Evolutionary conservation across 257 asterid species (phyloP).

Genomic region (Solanum piurae): DNA sequence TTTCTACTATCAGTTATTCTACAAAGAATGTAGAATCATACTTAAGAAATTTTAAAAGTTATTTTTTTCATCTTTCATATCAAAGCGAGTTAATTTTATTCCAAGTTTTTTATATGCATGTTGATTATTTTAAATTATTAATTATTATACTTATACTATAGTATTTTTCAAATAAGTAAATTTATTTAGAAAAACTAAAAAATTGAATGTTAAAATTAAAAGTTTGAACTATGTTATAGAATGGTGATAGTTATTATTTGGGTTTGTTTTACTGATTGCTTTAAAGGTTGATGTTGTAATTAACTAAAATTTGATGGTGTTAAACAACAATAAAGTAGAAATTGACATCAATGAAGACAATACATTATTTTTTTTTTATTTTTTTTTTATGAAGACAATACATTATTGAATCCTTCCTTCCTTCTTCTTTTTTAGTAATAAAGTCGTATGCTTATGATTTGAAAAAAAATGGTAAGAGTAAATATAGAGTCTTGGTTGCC

Average conservation of each 20-base stretch:
- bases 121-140: no score
- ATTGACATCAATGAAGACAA: no score
- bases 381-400: no score
- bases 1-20: not conserved
- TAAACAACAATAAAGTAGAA: not conserved
- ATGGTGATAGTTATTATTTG: not conserved
- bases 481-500: no score
- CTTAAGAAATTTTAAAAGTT: no score
- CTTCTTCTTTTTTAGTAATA: no score
- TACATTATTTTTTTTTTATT: not conserved
- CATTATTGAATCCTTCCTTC: not conserved
- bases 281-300: not conserved
- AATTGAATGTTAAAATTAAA: not conserved
- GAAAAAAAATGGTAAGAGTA: no score
- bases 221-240: no score
- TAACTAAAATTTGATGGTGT: not conserved
- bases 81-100: not conserved
- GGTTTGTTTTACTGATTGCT: not conserved
- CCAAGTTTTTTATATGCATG: no score
- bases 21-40: not conserved
- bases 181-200: no score
- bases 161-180: not conserved
- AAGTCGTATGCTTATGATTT: not conserved
- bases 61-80: not conserved
- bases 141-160: no score